Evolutionary conservation across 768 basidiomycete species (phyloP), one percentile per base, ranked within the genome.

Genomic region (Termitomyces sp.): DNA sequence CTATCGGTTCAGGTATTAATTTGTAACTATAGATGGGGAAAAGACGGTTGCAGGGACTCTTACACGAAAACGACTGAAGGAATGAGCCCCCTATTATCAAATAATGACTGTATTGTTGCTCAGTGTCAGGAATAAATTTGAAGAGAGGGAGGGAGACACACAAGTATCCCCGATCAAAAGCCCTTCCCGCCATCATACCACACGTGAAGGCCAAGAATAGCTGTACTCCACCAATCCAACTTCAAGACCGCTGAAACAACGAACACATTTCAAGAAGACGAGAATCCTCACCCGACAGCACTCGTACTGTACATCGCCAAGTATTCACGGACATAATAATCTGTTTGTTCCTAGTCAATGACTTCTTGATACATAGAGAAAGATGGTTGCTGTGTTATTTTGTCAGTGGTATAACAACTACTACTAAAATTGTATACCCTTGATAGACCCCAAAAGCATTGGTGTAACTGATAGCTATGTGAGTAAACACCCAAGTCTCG

Each of bases 171-270:
- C 61, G 62, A 43, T 71, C 69, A 34, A 67, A 69, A 26, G 67
- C 62, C 29, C 64, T 61, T n/a, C 70, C 70, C 3, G 65, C 56
- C 12, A 69, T 5, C 13, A 71, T 59, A 0, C 70, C 68, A 39
- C 57, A 55, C 16, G 61, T 31, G 22, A 69, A 66, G 12, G 64
- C 56, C n/a, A 71, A 42, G 43, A 69, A 79, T 18, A 80, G 71
- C 60, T 86, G 82, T 0, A 72, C 65, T 4, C 82, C 80, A 7
- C 83, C 84, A 41, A 85, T 77, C 76, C 76, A 77, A 29, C 76
- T 77, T 36, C 27, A 14, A 12, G 3, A 41, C n/a, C 18, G n/a
- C 12, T 48, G n/a, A 14, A 56, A 13, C n/a, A 32, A 6, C 4
- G 20, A 44, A 34, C 24, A 24, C 24, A 18, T 18, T 0, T n/a